These are phyloP conservation scores for Penicillium sp. DNA, from an alignment of 2,329 filamentous ascomycete genomes.

Conservation along the genomic window DNA sequence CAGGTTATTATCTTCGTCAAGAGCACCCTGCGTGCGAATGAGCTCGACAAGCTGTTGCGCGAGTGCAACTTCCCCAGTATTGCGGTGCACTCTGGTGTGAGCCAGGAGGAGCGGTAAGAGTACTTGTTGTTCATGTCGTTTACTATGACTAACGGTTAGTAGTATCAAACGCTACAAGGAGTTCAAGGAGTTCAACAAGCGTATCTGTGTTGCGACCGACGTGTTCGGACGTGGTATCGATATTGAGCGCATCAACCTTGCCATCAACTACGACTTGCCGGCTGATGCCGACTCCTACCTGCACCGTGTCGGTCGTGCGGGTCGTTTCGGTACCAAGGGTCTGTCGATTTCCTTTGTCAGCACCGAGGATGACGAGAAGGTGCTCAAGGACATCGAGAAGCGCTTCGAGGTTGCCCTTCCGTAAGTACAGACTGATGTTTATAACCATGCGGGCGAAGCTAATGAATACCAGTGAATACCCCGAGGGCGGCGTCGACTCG, in stretches of 20 bases:
- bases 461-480: constrained; percentile 88
- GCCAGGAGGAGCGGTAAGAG: constrained; percentile 91
- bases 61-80: constrained; percentile 99
- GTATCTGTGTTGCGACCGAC: constrained; percentile 96
- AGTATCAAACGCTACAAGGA: constrained; percentile 99
- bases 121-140: too few relatives aligned
- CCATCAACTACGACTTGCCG: constrained; percentile 97
- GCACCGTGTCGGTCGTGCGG: constrained; percentile 95
- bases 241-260: constrained; percentile 98
- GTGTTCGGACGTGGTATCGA: constrained; percentile 99
- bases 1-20: constrained; percentile 99
- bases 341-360: constrained; percentile 95
- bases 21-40: constrained; percentile 86
- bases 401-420: constrained; percentile 90
- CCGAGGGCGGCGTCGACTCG: constrained; percentile 81
- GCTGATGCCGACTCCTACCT: constrained; percentile 89
- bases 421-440: constrained; percentile 48
- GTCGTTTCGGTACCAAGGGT: constrained; percentile 98
- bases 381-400: constrained; percentile 92
- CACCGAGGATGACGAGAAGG: constrained; percentile 81
- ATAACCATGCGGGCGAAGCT: too few relatives aligned
- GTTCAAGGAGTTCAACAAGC: constrained; percentile 99
- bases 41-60: constrained; percentile 88
- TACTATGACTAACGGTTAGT: too few relatives aligned
- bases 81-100: constrained; percentile 95